phyloP scores from a whole-genome alignment of 1,284 basidiomycete species.

The Pseudozyma tsukubaensis region DNA sequence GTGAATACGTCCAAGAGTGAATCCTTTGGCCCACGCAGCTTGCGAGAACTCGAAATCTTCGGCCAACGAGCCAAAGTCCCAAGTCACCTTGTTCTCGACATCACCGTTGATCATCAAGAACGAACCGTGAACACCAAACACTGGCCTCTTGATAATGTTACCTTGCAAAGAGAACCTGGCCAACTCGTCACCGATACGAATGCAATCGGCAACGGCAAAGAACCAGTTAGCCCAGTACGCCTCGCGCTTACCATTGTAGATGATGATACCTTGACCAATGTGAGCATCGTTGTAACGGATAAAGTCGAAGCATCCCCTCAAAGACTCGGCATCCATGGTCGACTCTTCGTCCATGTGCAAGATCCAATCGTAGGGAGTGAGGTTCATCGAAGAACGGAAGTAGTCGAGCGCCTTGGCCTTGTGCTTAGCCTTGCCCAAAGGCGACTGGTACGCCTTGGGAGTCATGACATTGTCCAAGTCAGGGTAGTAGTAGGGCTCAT shows the following conservation, averaged over 20 bases:
- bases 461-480: conserved; percentile 70
- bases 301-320: conserved; percentile 70
- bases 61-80: conserved; percentile 67
- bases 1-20: conserved; percentile 70
- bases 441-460: conserved; percentile 70
- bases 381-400: conserved; percentile 69
- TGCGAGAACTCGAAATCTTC: conserved; percentile 71
- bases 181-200: conserved; percentile 70
- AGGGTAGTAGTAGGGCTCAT: conserved; percentile 70
- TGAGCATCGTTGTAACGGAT: conserved; percentile 70
- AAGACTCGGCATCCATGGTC: conserved; percentile 69
- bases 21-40: conserved; percentile 70
- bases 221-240: conserved; percentile 71
- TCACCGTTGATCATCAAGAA: conserved; percentile 71
- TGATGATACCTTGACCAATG: conserved; percentile 70
- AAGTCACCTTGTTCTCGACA: conserved; percentile 70
- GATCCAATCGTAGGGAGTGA: conserved; percentile 70
- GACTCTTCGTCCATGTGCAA: conserved; percentile 71
- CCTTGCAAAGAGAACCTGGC: conserved; percentile 71
- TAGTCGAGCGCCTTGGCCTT: conserved; percentile 71
- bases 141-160: conserved; percentile 69
- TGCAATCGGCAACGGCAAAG: conserved; percentile 70
- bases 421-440: conserved; percentile 70
- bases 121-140: conserved; percentile 71
- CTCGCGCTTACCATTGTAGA: conserved; percentile 69